Percentiles rank a stretch among this genome's conserved stretches.
Conservation (phyloP, 2,329 filamentous ascomycete species). For the Coniochaeta sp. region DNA sequence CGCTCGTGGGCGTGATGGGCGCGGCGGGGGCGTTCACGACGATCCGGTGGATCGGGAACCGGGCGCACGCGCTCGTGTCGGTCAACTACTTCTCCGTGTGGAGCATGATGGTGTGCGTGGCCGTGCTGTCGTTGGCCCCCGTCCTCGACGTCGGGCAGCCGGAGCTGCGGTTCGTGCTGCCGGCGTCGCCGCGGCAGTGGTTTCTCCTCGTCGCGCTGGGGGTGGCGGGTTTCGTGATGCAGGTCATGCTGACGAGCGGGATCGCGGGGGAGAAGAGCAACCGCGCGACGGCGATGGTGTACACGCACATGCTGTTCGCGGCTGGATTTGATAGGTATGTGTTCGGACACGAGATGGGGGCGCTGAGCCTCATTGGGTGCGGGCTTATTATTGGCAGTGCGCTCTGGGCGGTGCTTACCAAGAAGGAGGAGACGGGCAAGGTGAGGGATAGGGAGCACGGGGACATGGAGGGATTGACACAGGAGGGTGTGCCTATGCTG, state of each 20-base stretch:
- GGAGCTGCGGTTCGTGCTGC: constrained; percentile 33
- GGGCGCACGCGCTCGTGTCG: constrained; percentile 74
- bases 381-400: constrained; percentile 46
- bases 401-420: constrained; percentile 40
- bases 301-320: constrained; percentile 51
- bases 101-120: constrained; percentile 59
- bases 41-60: constrained; percentile 71
- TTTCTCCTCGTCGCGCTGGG: constrained; percentile 61
- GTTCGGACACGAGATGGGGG: constrained; percentile 43
- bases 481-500: constrained; percentile 21
- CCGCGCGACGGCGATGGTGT: constrained; percentile 49
- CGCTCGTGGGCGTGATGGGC: constrained; percentile 71
- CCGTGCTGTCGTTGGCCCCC: constrained; percentile 49
- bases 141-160: constrained; percentile 37
- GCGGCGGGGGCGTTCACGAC: constrained; percentile 66
- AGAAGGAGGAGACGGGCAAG: constrained; percentile 24
- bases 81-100: constrained; percentile 77
- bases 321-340: constrained; percentile 44
- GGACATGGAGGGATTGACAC: constrained; percentile 20
- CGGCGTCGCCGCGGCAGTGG: constrained; percentile 49
- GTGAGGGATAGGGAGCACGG: constrained; percentile 22
- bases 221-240: constrained; percentile 71
- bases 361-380: constrained; percentile 42
- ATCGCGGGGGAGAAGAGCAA: constrained; percentile 63
- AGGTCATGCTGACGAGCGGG: constrained; percentile 76